A percentile compares a stretch with the other conserved stretches of the same genome.
These are phyloP conservation scores for Eragrostis curvula DNA, from an alignment of 176 grass and related monocot genomes.

Conservation along the genomic window DNA sequence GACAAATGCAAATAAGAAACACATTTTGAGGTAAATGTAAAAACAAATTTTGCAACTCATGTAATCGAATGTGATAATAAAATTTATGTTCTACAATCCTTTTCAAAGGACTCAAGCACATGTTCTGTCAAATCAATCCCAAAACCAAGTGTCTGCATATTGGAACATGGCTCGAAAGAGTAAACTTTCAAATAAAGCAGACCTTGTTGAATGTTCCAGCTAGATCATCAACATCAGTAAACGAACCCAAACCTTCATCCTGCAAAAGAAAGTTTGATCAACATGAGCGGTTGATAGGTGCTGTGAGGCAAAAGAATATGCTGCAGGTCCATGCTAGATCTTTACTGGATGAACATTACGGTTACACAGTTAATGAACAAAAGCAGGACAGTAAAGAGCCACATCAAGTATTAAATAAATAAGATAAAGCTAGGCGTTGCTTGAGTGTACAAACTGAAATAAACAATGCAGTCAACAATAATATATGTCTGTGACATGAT, in stretches of 20 bases:
- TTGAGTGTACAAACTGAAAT: not conserved
- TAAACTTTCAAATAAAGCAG: constrained; percentile 1
- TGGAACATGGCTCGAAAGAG: not conserved
- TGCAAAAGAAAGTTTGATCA: constrained; percentile 30
- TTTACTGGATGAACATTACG: not conserved
- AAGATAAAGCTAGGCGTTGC: not conserved
- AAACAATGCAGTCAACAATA: not conserved
- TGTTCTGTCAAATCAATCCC: not conserved
- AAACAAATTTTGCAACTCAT: constrained; percentile 19
- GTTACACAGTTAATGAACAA: not conserved
- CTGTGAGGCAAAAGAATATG: constrained; percentile 2
- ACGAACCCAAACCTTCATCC: constrained; percentile 41
- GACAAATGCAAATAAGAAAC: not conserved
- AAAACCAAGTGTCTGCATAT: constrained; percentile 11
- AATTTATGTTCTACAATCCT: constrained; percentile 16
- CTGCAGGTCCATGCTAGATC: not conserved
- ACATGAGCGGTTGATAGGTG: constrained; percentile 7
- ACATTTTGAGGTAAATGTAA: not conserved
- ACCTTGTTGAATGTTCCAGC: constrained; percentile 50
- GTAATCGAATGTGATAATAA: not conserved
- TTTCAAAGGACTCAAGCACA: not conserved
- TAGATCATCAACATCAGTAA: constrained; percentile 52
- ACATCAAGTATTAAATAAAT: not conserved
- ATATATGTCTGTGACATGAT: not conserved
- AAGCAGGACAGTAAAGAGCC: not conserved